Base-by-base conservation (phyloP, 2,329 filamentous ascomycete genomes). In the Bipolaris sorokiniana region DNA sequence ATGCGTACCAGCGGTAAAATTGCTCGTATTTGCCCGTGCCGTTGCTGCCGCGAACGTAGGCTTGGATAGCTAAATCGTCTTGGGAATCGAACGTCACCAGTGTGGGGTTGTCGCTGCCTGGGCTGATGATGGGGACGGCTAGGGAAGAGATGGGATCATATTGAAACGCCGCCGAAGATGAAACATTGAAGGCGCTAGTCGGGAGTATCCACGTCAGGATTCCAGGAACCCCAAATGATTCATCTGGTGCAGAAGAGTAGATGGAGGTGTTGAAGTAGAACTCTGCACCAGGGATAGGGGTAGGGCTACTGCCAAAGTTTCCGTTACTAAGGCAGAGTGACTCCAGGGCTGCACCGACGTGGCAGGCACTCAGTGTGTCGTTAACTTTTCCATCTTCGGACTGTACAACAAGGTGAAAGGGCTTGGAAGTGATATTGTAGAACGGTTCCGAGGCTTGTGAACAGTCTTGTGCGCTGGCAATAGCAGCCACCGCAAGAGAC, bases 341-440 rank as follows among this genome's bases (percentile, higher is more conserved):
- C 64, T 82, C 80, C 51, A 82, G 80, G 4, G 76, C 81, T 18
- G 81, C 81, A 28, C 81, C 81, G 56, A 77, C 74, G 64, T 82
- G 81, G 68, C 81, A 83, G 53, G 81, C 66, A 5, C 64, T 65
- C 15, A 83, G 75, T 6, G 72, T 69, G 52, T 76, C 76, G 47
- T 82, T 74, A 51, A 78, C 60, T 1, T 73, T 71, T 5, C 64
- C 59, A 55, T 81, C 77, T 1, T 67, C 48, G 20, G 79, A 80
- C 33, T 69, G 50, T 37, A 82, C 56, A 41, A 77, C 62, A 20
- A 83, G 74, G 28, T 75, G 54, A 73, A 83, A 83, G 13, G 80
- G 79, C 20, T 70, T 70, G 9, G 80, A 80, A 50, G 77, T 72
- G 54, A 76, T 75, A 58, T 66, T 66, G 65, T 72, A 73, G 41